Evolutionary conservation across 2,329 filamentous ascomycete genomes (phyloP).

Genomic region (Arthrobotrys megalospora): DNA sequence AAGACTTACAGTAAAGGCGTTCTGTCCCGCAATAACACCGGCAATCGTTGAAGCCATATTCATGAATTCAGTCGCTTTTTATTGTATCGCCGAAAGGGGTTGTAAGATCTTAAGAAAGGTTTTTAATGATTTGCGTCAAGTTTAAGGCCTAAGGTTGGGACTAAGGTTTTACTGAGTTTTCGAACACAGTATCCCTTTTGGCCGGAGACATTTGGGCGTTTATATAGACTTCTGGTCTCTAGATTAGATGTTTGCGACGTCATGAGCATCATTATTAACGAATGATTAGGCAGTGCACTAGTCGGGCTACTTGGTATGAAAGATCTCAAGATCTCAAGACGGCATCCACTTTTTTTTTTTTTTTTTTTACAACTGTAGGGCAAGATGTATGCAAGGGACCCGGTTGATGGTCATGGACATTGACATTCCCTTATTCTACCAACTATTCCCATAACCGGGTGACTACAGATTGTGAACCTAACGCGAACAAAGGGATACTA

Average conservation of each 20-base stretch:
- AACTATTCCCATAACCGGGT: background rate
- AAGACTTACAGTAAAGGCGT: constrained; percentile 29
- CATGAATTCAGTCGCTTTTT: no score
- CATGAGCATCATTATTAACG: background rate
- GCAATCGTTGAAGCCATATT: constrained; percentile 35
- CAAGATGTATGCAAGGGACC: background rate
- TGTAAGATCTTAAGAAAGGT: background rate
- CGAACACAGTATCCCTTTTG: no score
- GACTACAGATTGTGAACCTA: background rate
- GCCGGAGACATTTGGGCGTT: background rate
- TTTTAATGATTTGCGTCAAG: background rate
- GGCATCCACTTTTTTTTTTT: background rate
- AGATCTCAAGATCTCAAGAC: no score
- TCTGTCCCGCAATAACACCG: constrained; percentile 17
- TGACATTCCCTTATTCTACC: background rate
- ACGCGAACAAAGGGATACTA: background rate
- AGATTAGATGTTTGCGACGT: background rate
- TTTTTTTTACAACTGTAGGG: background rate
- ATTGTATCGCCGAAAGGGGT: background rate
- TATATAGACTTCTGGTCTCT: constrained; percentile 5
- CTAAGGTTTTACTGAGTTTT: background rate
- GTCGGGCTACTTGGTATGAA: background rate
- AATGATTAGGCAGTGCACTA: background rate
- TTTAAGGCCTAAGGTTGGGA: no score
- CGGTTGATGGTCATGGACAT: background rate